A percentile compares a stretch with the other conserved stretches of the same genome.
These are phyloP conservation scores for Saccharum officinarum DNA, from an alignment of 176 grass and related monocot species.

Conservation along the genomic window DNA sequence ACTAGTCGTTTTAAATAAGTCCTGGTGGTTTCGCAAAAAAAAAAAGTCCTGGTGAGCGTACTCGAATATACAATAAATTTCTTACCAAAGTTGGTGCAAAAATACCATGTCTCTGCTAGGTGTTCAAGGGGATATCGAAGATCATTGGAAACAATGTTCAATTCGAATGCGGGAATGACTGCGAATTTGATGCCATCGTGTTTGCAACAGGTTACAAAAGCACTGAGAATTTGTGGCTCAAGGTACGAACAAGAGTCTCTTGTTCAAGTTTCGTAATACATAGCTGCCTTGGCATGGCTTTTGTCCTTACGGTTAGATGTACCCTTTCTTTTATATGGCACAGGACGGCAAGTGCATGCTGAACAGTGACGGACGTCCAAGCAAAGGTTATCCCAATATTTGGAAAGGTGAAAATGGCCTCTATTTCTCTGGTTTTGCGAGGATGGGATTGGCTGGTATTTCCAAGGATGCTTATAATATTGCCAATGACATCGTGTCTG, in stretches of 20 bases:
- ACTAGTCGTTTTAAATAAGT: neutral
- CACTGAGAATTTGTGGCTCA: conserved; percentile 31
- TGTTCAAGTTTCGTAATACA: neutral
- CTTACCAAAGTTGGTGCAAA: neutral
- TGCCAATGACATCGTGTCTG: conserved; percentile 14
- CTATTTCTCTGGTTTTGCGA: conserved; percentile 33
- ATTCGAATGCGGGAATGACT: conserved; percentile 2
- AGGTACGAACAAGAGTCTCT: conserved; percentile 5
- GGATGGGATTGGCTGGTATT: conserved; percentile 22
- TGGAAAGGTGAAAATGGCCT: conserved; percentile 48
- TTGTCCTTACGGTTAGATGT: neutral
- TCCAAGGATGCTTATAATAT: conserved; percentile 37
- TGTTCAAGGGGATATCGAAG: neutral
- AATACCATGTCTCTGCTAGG: neutral
- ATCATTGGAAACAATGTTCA: conserved; percentile 28
- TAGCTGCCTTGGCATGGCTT: neutral
- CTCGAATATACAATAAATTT: neutral
- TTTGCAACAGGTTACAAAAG: conserved; percentile 62
- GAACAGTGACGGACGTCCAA: conserved; percentile 8
- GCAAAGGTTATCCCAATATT: conserved; percentile 9
- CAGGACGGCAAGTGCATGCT: conserved; percentile 1
- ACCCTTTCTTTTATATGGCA: neutral
- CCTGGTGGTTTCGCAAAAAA: no score
- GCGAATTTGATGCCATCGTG: conserved; percentile 35
- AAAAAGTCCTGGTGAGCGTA: no score